Base-by-base conservation (phyloP, 306 rosid genomes). In the Astragalus glycyphyllos region DNA sequence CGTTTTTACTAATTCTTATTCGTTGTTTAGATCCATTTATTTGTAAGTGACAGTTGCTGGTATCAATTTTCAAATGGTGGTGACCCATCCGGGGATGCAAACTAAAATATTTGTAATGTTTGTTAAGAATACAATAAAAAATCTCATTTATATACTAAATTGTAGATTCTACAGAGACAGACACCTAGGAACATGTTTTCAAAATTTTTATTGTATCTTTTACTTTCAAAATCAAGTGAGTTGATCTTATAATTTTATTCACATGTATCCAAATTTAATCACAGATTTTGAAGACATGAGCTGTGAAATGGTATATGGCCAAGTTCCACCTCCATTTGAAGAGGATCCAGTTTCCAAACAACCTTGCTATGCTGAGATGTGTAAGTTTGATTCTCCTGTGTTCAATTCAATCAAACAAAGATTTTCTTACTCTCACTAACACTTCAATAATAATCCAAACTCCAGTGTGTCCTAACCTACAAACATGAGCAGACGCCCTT, bases 281-380 rank as follows among this genome's bases (percentile, higher is more conserved):
- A 63, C 83, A 91, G 98, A 94, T 83, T 91, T 94, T 82, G 97
- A 94, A 86, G 97, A 94, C 74, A 94, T 91, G 96, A 91, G 96
- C 67, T 90, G 97, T 76, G 98, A 91, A 23, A 91, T 94, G 98
- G 96, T 89, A 76, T 94, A 90, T 60, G 97, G 98, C 37, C 91
- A 90, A 87, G 74, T 72, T 38, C 98, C 97, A 23, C 91, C 88
- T 31, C 71, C 92, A 55, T 82, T 91, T 66, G 97, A 94, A 82
- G 95, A 89, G 45, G 98, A 94, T 72, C 92, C 92, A 0, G 97
- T 83, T 15, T 80, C 99, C 58, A 94, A 87, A 40, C 95, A 89
- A 77, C 92, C 97, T 61, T 94, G 96, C 63, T 87, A 80, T 77
- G 54, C 89, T 68, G 82, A 83, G 34, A 86, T 89, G 68, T 89